Evolutionary conservation across 164 flowering plant species (phyloP), one percentile per base, ranked within the genome.

Genomic region (Litsea cubeba): DNA sequence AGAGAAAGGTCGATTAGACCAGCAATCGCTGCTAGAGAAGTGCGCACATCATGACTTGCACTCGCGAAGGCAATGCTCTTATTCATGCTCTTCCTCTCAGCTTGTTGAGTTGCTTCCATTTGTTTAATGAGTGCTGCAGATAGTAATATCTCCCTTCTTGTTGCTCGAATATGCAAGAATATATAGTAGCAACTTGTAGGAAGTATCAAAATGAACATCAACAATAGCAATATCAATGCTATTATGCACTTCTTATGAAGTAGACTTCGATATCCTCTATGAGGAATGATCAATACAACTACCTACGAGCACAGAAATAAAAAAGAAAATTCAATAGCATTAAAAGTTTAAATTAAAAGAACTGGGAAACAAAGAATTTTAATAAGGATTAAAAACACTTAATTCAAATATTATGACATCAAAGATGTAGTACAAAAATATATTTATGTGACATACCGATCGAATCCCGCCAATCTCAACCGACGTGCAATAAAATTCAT

Each of bases 1-100:
- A 62, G 65, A 57, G 71, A 50, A 2, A 74, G 46, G 0, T 88
- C 88, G 2, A 92, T 82, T 69, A 88, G 78, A n/a, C 90, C 89
- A 32, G 70, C 81, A 49, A 96, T 81, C 15, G 83, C 84, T 5
- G 93, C 92, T 28, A 96, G 71, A 20, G 88, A 75, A 65, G 88
- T 85, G 0, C 98, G 88, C 12, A 96, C 79, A 25, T 96, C 99
- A 75, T 96, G 99, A 79, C 85, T 94, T 4, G 98, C 95, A 6
- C 82, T 84, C 0, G 95, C 88, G 62, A 88, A 87, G 12, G 98
- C 98, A 7, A 68, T 51, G 60, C 91, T 90, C 73, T 90, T 92
- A 71, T 86, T 92, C 89, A 86, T 84, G 65, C 89, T 90, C 79
- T 88, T 92, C 26, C 90, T 88, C 83, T 96, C 99, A 0, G 97